Evolutionary conservation across 2,329 filamentous ascomycete species (phyloP).

Genomic region (Xylariaceae sp.): DNA sequence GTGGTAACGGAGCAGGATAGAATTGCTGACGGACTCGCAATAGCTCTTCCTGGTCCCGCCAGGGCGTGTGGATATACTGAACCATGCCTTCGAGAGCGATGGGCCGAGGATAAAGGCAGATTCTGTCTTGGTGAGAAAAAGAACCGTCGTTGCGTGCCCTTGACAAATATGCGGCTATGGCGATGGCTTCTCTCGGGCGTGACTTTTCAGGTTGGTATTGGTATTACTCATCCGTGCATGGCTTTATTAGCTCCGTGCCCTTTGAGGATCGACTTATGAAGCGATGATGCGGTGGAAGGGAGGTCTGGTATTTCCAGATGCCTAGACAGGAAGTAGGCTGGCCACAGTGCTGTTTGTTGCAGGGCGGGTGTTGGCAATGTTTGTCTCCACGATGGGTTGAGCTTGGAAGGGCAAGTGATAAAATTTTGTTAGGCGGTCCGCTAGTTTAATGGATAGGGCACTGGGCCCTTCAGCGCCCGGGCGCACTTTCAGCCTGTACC

Average conservation of each 20-base stretch:
- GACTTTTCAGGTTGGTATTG: background rate
- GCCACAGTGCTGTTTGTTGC: too few species aligned
- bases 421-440: background rate
- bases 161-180: background rate
- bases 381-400: background rate
- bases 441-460: background rate
- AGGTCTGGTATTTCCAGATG: too few species aligned
- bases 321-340: too few species aligned
- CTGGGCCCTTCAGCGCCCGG: background rate
- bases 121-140: background rate
- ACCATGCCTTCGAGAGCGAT: constrained; percentile 45
- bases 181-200: background rate
- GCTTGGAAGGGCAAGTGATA: background rate
- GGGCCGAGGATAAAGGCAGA: background rate
- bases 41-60: constrained; percentile 62
- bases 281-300: too few species aligned
- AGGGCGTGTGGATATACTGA: constrained; percentile 68
- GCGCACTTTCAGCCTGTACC: too few species aligned
- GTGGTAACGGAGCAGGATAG: constrained; percentile 41
- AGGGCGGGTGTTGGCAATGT: background rate
- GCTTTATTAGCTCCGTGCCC: background rate
- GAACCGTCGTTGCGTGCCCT: background rate
- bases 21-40: constrained; percentile 60
- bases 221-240: background rate
- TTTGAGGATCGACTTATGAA: background rate